phyloP scores from a whole-genome alignment of 2,329 filamentous ascomycete genomes.

The Aspergillus tubingensis region DNA sequence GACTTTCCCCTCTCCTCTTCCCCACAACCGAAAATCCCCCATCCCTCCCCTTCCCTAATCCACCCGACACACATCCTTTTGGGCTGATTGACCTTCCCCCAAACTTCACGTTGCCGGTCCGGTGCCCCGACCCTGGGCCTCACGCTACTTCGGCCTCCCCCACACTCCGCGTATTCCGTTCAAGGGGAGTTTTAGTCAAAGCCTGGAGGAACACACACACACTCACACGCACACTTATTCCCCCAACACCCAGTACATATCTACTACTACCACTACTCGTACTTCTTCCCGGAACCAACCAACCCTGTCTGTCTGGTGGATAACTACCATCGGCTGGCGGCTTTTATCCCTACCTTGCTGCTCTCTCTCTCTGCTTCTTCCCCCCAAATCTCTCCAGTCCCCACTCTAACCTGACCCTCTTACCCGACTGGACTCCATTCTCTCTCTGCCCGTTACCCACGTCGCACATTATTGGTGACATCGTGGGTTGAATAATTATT shows the following conservation, averaged over 20 bases:
- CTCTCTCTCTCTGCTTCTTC: slow-evolving; percentile 2
- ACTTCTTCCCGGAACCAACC: not conserved
- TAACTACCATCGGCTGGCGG: not conserved
- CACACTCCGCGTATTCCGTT: slow-evolving; percentile 38
- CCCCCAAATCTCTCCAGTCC: slow-evolving; percentile 7
- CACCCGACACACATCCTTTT: slow-evolving; percentile 2
- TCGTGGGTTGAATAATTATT: slow-evolving; percentile 1
- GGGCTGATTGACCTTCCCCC: not conserved
- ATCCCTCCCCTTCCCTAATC: not conserved
- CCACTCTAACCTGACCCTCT: not conserved
- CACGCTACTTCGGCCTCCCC: slow-evolving; percentile 30
- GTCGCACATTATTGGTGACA: slow-evolving; percentile 5
- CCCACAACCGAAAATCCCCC: not conserved
- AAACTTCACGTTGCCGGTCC: slow-evolving; percentile 29
- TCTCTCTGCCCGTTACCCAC: not conserved
- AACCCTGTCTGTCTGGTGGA: not conserved
- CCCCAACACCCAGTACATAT: not conserved
- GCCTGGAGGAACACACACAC: not conserved
- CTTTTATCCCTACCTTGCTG: not conserved
- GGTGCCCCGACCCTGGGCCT: slow-evolving; percentile 32
- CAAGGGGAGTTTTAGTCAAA: slow-evolving; percentile 14
- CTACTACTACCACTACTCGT: not conserved
- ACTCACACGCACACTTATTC: not conserved
- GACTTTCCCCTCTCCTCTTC: slow-evolving; percentile 18
- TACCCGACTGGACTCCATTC: slow-evolving; percentile 5